These are phyloP conservation scores for Neofusicoccum kwambonambiense DNA, from an alignment of 2,329 filamentous ascomycete genomes.

Conservation along the genomic window DNA sequence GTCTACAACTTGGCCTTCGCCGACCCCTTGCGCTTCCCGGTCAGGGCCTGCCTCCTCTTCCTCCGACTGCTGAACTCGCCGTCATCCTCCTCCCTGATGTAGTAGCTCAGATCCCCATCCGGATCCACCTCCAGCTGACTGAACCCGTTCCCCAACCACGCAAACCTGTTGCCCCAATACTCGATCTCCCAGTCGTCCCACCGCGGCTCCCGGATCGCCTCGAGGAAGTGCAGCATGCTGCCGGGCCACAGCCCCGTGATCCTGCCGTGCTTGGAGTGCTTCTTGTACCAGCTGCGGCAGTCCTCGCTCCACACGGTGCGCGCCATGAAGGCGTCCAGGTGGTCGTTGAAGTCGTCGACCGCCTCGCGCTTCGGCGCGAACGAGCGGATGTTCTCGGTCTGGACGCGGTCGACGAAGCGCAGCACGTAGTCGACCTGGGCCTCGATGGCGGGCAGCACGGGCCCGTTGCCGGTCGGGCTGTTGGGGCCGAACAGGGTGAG, in stretches of 20 bases:
- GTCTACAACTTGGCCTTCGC: neutral
- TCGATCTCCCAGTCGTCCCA: conserved; percentile 46
- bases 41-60: neutral
- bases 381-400: conserved; percentile 48
- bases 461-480: conserved; percentile 43
- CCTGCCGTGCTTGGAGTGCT: conserved; percentile 42
- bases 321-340: conserved; percentile 40
- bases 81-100: conserved; percentile 35
- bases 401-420: conserved; percentile 50
- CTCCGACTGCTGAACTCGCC: conserved; percentile 22
- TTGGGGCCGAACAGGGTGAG: conserved; percentile 42
- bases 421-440: conserved; percentile 42
- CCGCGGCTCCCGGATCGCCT: conserved; percentile 36
- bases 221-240: conserved; percentile 37
- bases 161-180: conserved; percentile 41
- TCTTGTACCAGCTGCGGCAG: conserved; percentile 40
- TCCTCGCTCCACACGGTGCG: conserved; percentile 34
- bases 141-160: conserved; percentile 47
- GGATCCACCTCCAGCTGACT: conserved; percentile 37
- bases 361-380: conserved; percentile 48
- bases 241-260: conserved; percentile 42
- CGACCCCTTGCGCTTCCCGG: neutral
- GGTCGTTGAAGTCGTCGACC: conserved; percentile 51
- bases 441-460: conserved; percentile 43
- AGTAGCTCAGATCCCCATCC: conserved; percentile 37